Conservation (phyloP, 306 rosid species). For the Potentilla sterilis region DNA sequence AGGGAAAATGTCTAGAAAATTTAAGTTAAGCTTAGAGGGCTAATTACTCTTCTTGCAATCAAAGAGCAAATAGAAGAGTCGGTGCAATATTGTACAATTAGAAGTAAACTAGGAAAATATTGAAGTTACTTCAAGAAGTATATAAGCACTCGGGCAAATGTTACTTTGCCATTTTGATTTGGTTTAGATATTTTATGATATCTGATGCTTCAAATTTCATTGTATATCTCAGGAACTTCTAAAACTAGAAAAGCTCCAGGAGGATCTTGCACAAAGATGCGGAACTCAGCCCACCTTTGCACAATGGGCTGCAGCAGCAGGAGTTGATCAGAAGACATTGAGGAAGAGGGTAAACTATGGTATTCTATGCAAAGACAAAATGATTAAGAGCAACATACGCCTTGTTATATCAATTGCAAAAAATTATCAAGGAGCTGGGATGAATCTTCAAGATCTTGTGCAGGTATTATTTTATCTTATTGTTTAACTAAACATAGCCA, state of each 20-base stretch:
- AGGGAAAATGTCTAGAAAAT: background rate
- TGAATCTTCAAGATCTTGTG: constrained; percentile 95
- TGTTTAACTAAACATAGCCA: background rate
- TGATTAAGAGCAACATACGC: constrained; percentile 90
- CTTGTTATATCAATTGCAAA: constrained; percentile 96
- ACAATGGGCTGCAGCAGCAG: constrained; percentile 96
- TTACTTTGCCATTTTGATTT: background rate
- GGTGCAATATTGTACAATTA: background rate
- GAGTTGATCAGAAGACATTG: constrained; percentile 73
- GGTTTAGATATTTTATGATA: constrained; percentile 14
- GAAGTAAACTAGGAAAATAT: constrained; percentile 2
- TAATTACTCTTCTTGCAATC: background rate
- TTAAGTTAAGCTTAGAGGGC: background rate
- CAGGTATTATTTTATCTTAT: constrained; percentile 53
- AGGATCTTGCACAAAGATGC: constrained; percentile 68
- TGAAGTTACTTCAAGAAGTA: background rate
- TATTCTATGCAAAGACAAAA: constrained; percentile 75
- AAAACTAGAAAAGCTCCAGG: constrained; percentile 79
- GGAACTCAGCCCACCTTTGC: constrained; percentile 70
- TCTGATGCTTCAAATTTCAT: constrained; percentile 28
- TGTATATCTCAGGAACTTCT: constrained; percentile 62
- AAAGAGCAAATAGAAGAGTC: background rate
- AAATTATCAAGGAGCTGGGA: constrained; percentile 85
- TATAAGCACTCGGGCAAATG: background rate
- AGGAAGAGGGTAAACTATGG: constrained; percentile 78